phyloP scores from a whole-genome alignment of 2,329 filamentous ascomycete genomes.

The Xylariaceae sp. region DNA sequence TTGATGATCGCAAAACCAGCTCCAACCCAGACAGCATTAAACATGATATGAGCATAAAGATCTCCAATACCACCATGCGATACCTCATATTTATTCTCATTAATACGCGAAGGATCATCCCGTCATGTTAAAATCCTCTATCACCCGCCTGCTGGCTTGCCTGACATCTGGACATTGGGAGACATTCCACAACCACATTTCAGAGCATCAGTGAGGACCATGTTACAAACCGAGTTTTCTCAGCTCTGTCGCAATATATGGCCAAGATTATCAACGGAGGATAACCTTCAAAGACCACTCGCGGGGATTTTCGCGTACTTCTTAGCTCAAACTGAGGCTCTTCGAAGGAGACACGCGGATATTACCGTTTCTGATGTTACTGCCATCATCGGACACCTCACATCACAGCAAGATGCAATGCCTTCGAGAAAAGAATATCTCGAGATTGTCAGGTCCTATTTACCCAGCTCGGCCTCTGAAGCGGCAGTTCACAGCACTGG shows the following conservation, averaged over 20 bases:
- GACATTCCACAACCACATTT: too few relatives aligned
- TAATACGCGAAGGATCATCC: too few relatives aligned
- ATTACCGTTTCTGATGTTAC: neutral
- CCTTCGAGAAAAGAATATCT: constrained; percentile 1
- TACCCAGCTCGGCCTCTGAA: neutral
- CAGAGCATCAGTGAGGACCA: neutral
- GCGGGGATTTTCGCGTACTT: constrained; percentile 5
- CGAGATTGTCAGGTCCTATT: neutral
- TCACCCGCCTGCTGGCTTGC: too few relatives aligned
- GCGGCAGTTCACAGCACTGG: neutral
- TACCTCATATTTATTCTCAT: too few relatives aligned
- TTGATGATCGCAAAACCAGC: too few relatives aligned
- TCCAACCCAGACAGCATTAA: too few relatives aligned
- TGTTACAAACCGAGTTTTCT: constrained; percentile 7
- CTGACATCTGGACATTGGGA: too few relatives aligned
- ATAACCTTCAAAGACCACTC: constrained; percentile 7
- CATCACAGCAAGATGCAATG: constrained; percentile 1
- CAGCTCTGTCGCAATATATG: constrained; percentile 9
- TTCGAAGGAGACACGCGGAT: neutral
- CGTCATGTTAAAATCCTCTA: too few relatives aligned
- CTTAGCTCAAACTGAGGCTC: neutral
- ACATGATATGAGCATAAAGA: too few relatives aligned
- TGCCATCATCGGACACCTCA: neutral
- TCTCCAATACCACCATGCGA: too few relatives aligned
- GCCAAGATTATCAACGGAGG: constrained; percentile 10